phyloP scores from a whole-genome alignment of 75 land plant species.

The Picea sitchensis region DNA sequence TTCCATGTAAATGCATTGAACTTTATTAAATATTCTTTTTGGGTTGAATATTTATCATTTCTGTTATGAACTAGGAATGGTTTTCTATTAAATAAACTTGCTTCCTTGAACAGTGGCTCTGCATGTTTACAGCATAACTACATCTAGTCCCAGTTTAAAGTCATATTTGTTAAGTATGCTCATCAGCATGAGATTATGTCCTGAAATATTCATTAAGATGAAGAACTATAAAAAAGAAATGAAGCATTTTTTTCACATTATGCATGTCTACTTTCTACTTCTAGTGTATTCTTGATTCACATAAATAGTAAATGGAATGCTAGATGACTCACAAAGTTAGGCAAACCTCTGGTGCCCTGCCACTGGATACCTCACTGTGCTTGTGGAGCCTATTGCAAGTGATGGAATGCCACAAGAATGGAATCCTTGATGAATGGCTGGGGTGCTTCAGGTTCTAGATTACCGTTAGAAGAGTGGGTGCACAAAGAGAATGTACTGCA shows the following conservation, averaged over 20 bases:
- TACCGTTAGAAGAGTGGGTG: background rate
- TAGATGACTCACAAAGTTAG: background rate
- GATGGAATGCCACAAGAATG: background rate
- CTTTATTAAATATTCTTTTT: background rate
- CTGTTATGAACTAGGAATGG: background rate
- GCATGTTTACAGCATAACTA: background rate
- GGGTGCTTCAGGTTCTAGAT: too few species aligned
- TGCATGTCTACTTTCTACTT: background rate
- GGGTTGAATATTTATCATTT: background rate
- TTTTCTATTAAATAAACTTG: background rate
- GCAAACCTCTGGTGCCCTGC: background rate
- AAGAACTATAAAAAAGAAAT: background rate
- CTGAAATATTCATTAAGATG: background rate
- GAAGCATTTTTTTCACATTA: background rate
- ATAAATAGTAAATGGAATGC: background rate
- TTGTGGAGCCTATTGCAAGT: background rate
- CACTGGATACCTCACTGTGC: background rate
- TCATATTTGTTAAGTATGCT: background rate
- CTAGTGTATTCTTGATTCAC: background rate
- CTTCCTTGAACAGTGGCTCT: background rate
- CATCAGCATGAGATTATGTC: background rate
- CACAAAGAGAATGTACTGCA: background rate
- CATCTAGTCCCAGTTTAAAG: background rate
- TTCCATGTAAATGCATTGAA: background rate
- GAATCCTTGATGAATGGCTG: background rate